A percentile compares a stretch with the other conserved stretches of the same genome.
Conservation (phyloP, 2,329 filamentous ascomycete genomes). For the Zelopaecilomyces penicillatus region DNA sequence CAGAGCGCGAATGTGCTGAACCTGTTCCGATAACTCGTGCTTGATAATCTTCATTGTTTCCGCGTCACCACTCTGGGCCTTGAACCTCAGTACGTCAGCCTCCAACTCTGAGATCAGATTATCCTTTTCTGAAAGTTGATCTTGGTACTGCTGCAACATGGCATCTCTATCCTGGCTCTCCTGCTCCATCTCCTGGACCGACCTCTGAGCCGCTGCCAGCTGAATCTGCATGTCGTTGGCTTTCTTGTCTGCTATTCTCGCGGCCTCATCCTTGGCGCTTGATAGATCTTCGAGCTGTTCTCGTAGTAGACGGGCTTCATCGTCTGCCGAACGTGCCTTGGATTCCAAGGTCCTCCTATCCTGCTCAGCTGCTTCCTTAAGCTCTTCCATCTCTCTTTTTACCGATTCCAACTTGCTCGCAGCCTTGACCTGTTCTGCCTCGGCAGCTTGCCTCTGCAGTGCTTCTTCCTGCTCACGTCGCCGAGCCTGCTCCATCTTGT, state of each 20-base stretch:
- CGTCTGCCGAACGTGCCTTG: conserved; percentile 60
- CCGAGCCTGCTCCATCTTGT: conserved; percentile 73
- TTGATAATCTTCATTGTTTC: conserved; percentile 82
- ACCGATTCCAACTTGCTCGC: conserved; percentile 41
- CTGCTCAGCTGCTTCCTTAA: conserved; percentile 40
- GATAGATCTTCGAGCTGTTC: conserved; percentile 73
- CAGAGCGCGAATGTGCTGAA: conserved; percentile 78
- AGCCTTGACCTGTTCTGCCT: conserved; percentile 44
- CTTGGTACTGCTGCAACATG: conserved; percentile 52
- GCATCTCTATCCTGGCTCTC: conserved; percentile 49
- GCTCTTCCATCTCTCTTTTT: conserved; percentile 42
- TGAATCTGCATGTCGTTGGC: conserved; percentile 47
- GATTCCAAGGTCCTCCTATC: conserved; percentile 61
- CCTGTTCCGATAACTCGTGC: conserved; percentile 81
- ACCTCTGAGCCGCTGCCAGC: conserved; percentile 36
- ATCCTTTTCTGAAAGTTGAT: conserved; percentile 61
- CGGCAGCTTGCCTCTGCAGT: conserved; percentile 53
- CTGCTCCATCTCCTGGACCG: conserved; percentile 49
- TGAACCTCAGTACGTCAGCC: conserved; percentile 73
- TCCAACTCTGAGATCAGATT: conserved; percentile 66
- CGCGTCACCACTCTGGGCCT: conserved; percentile 76
- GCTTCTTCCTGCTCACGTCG: conserved; percentile 80
- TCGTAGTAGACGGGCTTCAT: conserved; percentile 63
- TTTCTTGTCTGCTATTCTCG: conserved; percentile 51
- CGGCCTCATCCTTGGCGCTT: conserved; percentile 58